Base-by-base conservation (phyloP, 2,329 filamentous ascomycete genomes). In the Annulohypoxylon truncatum region DNA sequence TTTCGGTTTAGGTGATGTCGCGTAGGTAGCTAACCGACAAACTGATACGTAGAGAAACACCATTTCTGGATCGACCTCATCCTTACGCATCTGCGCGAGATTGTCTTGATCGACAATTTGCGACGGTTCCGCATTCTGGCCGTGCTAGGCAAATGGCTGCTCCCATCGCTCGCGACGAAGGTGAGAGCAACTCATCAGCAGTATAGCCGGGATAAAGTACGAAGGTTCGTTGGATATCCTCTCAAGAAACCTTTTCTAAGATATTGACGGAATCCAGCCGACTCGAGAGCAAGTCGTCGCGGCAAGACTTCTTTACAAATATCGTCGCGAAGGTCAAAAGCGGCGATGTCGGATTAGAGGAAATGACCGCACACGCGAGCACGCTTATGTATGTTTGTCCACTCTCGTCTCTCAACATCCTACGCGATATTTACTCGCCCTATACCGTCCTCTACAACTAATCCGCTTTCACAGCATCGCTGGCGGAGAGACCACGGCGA, bases 21-120 rank as follows among this genome's bases (percentile, higher is more conserved):
- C n/a, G n/a, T n/a, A n/a, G n/a, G n/a, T n/a, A n/a, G n/a, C n/a
- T n/a, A n/a, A n/a, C 57, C 35, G 28, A 48, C 9, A 5, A 22
- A 40, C 46, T 46, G 47, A 33, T 3, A 3, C 13, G 18, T 22
- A 61, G 67, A 51, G 3, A 64, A 60, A 29, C 48, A 51, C 9
- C 69, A 69, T 4, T 66, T 68, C 42, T 70, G 68, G 68, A 57
- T 66, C 0, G 54, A 66, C 10, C 53, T 70, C 7, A 33, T 70
- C 0, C 51, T 66, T 0, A 35, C 56, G 4, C 65, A 66, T 38
- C n/a, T 70, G 1, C 29, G 31, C 4, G 61, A 64, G n/a, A 48
- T 69, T 15, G 33, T 35, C 1, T 26, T 71, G 3, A 42, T 69
- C n/a, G 69, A 71, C 26, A 71, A 70, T 13, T 13, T 71, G 2